A percentile compares a stretch with the other conserved stretches of the same genome.
phyloP scores from a whole-genome alignment of 129 eudicot genomes.

The Escallonia rubra region DNA sequence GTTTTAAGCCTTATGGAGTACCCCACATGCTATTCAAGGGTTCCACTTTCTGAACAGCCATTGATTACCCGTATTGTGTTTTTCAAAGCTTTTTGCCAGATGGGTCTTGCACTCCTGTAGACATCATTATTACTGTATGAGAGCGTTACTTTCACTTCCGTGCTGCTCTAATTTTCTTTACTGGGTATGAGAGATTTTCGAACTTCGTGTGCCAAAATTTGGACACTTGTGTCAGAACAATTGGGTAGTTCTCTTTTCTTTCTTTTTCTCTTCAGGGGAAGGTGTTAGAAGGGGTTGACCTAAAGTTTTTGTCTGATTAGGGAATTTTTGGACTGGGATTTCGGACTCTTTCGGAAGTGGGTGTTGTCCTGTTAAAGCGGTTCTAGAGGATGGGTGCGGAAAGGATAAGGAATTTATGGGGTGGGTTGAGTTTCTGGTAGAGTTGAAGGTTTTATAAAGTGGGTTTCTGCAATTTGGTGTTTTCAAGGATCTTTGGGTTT shows the following conservation, averaged over 20 bases:
- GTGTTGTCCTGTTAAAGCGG: conserved; percentile 19
- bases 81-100: conserved; percentile 17
- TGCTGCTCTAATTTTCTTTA: conserved; percentile 16
- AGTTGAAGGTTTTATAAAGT: conserved; percentile 5
- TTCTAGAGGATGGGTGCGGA: conserved; percentile 14
- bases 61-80: conserved; percentile 29
- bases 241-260: conserved; percentile 38
- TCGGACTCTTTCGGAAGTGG: conserved; percentile 31
- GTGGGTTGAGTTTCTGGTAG: conserved; percentile 14
- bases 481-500: background rate
- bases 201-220: conserved; percentile 21
- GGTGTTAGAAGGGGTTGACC: conserved; percentile 72
- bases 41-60: conserved; percentile 39
- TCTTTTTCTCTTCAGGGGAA: conserved; percentile 5
- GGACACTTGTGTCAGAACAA: conserved; percentile 67
- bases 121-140: too few relatives aligned
- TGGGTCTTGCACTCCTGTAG: background rate
- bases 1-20: conserved; percentile 28
- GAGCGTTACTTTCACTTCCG: too few relatives aligned
- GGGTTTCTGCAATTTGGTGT: conserved; percentile 18
- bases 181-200: conserved; percentile 14
- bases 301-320: conserved; percentile 50
- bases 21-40: conserved; percentile 32
- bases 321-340: conserved; percentile 29
- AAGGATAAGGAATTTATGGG: conserved; percentile 15